Percentiles rank a stretch among this genome's conserved stretches.
These are phyloP conservation scores for Pleurostoma richardsiae DNA, from an alignment of 2,329 filamentous ascomycete species.

Conservation along the genomic window DNA sequence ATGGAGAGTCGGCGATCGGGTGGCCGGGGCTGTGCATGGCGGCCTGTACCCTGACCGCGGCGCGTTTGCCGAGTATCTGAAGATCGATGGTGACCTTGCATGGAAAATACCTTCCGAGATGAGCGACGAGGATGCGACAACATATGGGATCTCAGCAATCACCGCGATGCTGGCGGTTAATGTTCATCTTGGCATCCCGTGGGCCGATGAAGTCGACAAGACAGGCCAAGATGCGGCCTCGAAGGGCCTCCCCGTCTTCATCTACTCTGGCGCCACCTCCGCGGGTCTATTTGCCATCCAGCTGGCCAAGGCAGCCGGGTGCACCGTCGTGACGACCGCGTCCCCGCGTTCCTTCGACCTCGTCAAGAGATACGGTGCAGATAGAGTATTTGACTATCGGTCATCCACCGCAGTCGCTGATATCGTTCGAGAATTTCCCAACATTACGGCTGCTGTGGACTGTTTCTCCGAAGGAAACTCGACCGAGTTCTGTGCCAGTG, in stretches of 20 bases:
- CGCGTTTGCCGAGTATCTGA: too few relatives aligned
- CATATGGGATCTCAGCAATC: too few relatives aligned
- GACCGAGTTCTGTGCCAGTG: too few relatives aligned
- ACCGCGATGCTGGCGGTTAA: too few relatives aligned
- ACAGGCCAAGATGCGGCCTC: neutral
- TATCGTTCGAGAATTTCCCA: slow-evolving; percentile 22
- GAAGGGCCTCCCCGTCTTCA: slow-evolving; percentile 14
- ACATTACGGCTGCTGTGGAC: too few relatives aligned
- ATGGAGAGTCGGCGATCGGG: slow-evolving; percentile 24
- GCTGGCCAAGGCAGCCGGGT: slow-evolving; percentile 1
- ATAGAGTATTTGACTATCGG: slow-evolving; percentile 44
- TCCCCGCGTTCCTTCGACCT: slow-evolving; percentile 43
- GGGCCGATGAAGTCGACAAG: neutral
- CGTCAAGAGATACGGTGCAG: slow-evolving; percentile 38
- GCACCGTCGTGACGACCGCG: slow-evolving; percentile 4
- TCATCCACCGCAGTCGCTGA: slow-evolving; percentile 33
- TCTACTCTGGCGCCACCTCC: slow-evolving; percentile 4
- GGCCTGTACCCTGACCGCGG: too few relatives aligned
- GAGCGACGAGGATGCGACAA: too few relatives aligned
- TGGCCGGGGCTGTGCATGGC: slow-evolving; percentile 28
- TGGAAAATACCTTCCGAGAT: too few relatives aligned
- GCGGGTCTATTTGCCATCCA: slow-evolving; percentile 2
- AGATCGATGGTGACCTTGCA: too few relatives aligned
- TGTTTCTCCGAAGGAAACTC: too few relatives aligned
- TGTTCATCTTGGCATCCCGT: too few relatives aligned